Evolutionary conservation across 2,329 filamentous ascomycete species (phyloP).

Genomic region (Verticillium alfalfae): DNA sequence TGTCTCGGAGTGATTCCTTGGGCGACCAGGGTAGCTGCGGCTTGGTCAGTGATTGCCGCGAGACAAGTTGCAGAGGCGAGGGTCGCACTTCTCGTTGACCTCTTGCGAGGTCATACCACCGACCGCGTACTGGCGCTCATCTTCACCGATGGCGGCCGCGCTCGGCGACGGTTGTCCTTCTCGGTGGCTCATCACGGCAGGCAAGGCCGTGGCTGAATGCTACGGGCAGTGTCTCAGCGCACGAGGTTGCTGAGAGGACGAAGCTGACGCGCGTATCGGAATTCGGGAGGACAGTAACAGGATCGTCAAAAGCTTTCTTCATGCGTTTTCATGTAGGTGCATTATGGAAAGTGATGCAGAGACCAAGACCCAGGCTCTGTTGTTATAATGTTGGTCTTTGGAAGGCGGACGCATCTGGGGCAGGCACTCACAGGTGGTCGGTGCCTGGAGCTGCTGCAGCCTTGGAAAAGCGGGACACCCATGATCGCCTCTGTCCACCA

Average conservation of each 20-base stretch:
- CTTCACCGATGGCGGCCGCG: slow-evolving; percentile 40
- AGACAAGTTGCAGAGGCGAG: neutral
- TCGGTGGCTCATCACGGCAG: slow-evolving; percentile 25
- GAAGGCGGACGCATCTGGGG: neutral
- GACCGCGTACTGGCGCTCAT: slow-evolving; percentile 43
- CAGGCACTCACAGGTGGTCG: neutral
- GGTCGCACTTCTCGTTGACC: slow-evolving; percentile 36
- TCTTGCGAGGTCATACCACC: slow-evolving; percentile 32
- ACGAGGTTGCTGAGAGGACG: neutral
- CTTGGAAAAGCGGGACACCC: neutral
- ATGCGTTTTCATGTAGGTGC: neutral
- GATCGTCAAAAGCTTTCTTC: neutral
- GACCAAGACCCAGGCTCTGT: neutral
- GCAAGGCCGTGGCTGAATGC: neutral
- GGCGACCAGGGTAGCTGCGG: slow-evolving; percentile 75
- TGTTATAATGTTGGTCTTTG: neutral
- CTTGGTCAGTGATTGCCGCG: slow-evolving; percentile 13
- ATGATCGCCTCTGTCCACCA: neutral
- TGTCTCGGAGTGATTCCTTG: slow-evolving; percentile 73
- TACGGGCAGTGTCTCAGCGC: no score
- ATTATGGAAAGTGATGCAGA: neutral
- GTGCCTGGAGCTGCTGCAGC: neutral
- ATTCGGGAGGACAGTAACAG: no score
- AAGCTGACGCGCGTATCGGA: no score
- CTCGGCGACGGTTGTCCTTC: slow-evolving; percentile 21